Evolutionary conservation across 371 early-diverging fungal species (phyloP), one percentile per base, ranked within the genome.

Genomic region (Saksenaea vasiformis): DNA sequence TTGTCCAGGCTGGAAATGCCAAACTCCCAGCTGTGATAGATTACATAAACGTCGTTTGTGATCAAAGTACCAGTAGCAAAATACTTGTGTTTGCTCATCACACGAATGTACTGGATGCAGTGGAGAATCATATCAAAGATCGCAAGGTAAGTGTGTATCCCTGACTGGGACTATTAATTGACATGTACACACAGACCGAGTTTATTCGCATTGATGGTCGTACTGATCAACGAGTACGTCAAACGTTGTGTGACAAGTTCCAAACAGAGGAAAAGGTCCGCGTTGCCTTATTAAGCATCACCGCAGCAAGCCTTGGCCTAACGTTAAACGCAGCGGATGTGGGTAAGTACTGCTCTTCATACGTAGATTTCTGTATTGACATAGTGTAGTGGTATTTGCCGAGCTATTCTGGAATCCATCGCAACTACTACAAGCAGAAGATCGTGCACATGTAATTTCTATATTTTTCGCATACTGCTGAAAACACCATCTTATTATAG

Each of bases 371-470:
- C 22, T 14, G 38, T 59, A 27, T 47, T 55, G n/a, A 53, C 19
- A 19, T 38, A n/a, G 41, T 28, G 7, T 19, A 72, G 83, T 89
- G 3, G 57, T 90, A 26, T 90, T 90, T 76, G 87, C 88, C 31
- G 91, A 90, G 65, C 66, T 90, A n/a, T 85, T 71, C 41, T 89
- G 87, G 89, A 87, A 83, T 28, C 91, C 91, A 1, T 87, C 85
- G 9, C 76, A 78, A 39, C 36, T 87, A 14, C 63, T 87, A n/a
- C 88, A 84, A 61, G 73, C 72, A n/a, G 74, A 71, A 59, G 75
- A 74, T 61, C 68, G 72, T 1, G 78, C 74, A 28, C 74, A 77
- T 58, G 71, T 71, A 65, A 62, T 43, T 57, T n/a, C n/a, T 35
- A 39, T 3, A 60, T 58, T 51, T 55, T 47, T 43, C 14, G 17